Conservation (phyloP, 352 stramenopile genomes). For the Globisporangium recalcitrans region DNA sequence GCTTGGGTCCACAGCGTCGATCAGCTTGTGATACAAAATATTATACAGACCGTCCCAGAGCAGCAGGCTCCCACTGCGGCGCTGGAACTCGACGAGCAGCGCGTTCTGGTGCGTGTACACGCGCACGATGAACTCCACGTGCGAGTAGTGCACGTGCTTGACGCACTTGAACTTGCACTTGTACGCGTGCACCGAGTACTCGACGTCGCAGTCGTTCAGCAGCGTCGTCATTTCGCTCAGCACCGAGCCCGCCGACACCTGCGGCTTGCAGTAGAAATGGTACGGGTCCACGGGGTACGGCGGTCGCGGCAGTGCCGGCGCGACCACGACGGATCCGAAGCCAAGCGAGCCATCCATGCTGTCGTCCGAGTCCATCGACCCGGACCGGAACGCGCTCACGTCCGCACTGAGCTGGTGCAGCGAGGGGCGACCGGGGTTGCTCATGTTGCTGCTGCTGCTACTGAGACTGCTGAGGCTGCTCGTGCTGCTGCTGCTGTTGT, state of each 20-base stretch:
- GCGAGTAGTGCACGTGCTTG: slow-evolving; percentile 82
- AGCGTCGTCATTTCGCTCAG: slow-evolving; percentile 42
- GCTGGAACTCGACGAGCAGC: slow-evolving; percentile 74
- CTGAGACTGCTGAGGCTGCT: slow-evolving; percentile 46
- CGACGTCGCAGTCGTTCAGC: slow-evolving; percentile 56
- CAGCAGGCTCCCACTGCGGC: slow-evolving; percentile 62
- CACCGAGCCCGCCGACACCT: slow-evolving; percentile 28
- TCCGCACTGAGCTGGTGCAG: slow-evolving; percentile 40
- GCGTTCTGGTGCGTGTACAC: slow-evolving; percentile 43
- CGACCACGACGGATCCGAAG: slow-evolving; percentile 26
- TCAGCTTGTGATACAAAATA: slow-evolving; percentile 58
- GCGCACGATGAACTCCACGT: slow-evolving; percentile 74
- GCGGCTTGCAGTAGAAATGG: slow-evolving; percentile 62
- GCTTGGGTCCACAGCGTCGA: slow-evolving; percentile 36
- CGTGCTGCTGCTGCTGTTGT: slow-evolving; percentile 61
- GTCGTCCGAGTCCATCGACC: slow-evolving; percentile 36
- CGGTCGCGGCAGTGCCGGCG: slow-evolving; percentile 44
- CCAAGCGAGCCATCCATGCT: slow-evolving; percentile 29
- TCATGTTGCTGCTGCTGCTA: slow-evolving; percentile 24
- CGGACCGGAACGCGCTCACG: slow-evolving; percentile 17
- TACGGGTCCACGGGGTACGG: slow-evolving; percentile 81
- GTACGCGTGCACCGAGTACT: slow-evolving; percentile 56
- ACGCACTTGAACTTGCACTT: slow-evolving; percentile 88
- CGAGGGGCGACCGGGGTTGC: slow-evolving; percentile 22
- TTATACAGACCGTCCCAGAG: slow-evolving; percentile 82